These are phyloP conservation scores for Eleusine indica DNA, from an alignment of 176 grass and related monocot genomes.

Conservation along the genomic window DNA sequence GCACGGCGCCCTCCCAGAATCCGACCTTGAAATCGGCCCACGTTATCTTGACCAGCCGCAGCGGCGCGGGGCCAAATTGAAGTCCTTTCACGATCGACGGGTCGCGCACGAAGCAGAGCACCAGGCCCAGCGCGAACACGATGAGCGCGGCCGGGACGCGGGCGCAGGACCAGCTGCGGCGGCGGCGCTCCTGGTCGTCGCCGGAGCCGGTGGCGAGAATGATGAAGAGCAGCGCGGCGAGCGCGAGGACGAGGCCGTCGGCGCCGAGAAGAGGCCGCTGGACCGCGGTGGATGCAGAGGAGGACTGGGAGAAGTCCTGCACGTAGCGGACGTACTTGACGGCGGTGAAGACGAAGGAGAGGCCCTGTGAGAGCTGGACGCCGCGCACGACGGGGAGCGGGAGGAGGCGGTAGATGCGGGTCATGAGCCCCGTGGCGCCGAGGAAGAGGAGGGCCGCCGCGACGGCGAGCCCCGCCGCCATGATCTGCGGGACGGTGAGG, in stretches of 20 bases:
- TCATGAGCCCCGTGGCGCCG: conserved; percentile 82
- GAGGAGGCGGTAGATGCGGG: conserved; percentile 63
- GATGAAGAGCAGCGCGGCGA: conserved; percentile 77
- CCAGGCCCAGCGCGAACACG: conserved; percentile 67
- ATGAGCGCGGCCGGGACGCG: conserved; percentile 70
- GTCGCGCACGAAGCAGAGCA: conserved; percentile 80
- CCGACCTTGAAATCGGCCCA: conserved; percentile 81
- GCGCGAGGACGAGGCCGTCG: conserved; percentile 72
- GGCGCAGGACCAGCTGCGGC: conserved; percentile 13
- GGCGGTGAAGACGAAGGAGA: conserved; percentile 79
- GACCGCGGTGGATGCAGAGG: conserved; percentile 52
- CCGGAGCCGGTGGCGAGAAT: conserved; percentile 71
- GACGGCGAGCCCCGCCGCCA: conserved; percentile 68
- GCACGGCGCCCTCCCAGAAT: conserved; percentile 73
- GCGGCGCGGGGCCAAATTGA: conserved; percentile 63
- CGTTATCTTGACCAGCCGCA: conserved; percentile 58
- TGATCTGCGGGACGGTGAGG: conserved; percentile 80
- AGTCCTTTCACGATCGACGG: conserved; percentile 63
- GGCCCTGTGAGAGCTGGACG: conserved; percentile 84
- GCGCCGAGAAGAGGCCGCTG: conserved; percentile 67
- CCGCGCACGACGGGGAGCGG: conserved; percentile 85
- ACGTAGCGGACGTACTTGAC: conserved; percentile 84
- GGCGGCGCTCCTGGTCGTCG: conserved; percentile 44
- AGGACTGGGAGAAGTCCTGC: conserved; percentile 73
- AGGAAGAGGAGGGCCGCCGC: conserved; percentile 70